Evolutionary conservation across 2,329 filamentous ascomycete genomes (phyloP), one percentile per base, ranked within the genome.

Genomic region (Ascochyta pisi): DNA sequence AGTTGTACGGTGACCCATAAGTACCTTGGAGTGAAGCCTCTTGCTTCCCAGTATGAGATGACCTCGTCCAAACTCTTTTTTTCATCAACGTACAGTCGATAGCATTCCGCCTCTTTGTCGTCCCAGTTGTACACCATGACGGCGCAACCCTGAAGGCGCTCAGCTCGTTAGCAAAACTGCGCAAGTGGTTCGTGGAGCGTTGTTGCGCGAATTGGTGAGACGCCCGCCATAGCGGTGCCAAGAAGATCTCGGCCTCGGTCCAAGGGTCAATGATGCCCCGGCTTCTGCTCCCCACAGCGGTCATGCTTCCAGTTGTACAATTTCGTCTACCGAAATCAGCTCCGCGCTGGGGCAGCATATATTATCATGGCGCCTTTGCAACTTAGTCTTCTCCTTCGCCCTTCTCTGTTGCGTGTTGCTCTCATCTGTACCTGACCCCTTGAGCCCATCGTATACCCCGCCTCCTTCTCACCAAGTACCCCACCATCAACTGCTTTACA

Each of bases 31-130:
- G 85, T 81, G 74, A 92, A 92, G 58, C 85, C 82, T 53, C 79
- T 79, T 61, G 82, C 85, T 65, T 83, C 86, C 68, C 70, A 88
- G 68, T 87, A 86, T 24, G 87, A 82, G 80, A 91, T 89, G 38
- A 95, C 89, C 63, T 93, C 87, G 66, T 89, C 86, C 54, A 93
- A 78, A 37, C 86, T 84, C 77, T 84, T 88, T 65, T 86, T 86
- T 77, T 95, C 89, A 56, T 87, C 84, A 64, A 94, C 90, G 68
- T 92, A 95, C 68, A 95, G 84, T 63, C 85, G 84, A 73, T 84
- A 87, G 77, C 85, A 88, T 62, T 86, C 81, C 38, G 84, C 82
- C 66, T 84, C 81, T 74, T 89, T 89, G 55, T 85, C 86, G 50
- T 86, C 84, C 87, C 87, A 89, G 66, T 87, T 83, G 73, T 89